Evolutionary conservation across 2,329 filamentous ascomycete genomes (phyloP).

Genomic region (Ophiobolus disseminans): DNA sequence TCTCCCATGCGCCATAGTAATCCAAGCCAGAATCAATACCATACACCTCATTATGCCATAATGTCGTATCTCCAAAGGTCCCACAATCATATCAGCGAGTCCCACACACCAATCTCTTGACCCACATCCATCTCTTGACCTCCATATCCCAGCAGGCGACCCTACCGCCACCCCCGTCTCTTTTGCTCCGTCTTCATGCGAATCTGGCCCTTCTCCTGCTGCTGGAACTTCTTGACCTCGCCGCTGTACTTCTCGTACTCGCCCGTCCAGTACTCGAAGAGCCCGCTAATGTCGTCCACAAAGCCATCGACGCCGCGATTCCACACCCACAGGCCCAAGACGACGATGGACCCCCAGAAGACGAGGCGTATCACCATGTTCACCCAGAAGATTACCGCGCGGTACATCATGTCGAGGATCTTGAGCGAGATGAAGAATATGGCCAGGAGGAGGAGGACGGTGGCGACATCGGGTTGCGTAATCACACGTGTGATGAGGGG

Average conservation of each 20-base stretch:
- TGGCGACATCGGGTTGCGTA: constrained; percentile 55
- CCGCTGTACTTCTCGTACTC: constrained; percentile 48
- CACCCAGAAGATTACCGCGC: constrained; percentile 79
- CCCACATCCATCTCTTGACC: background rate
- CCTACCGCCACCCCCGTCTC: constrained; percentile 19
- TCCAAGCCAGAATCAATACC: background rate
- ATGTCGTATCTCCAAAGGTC: background rate
- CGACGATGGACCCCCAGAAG: constrained; percentile 68
- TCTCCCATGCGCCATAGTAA: constrained; percentile 2
- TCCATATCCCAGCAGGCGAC: background rate
- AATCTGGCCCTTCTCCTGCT: constrained; percentile 35
- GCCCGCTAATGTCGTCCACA: constrained; percentile 61
- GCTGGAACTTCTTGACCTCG: constrained; percentile 36
- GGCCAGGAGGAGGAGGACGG: constrained; percentile 64
- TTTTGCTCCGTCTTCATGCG: constrained; percentile 28
- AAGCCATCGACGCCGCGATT: constrained; percentile 69
- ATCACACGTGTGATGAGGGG: constrained; percentile 38
- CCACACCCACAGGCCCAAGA: constrained; percentile 64
- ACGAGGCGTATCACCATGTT: constrained; percentile 67
- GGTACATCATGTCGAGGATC: constrained; percentile 72
- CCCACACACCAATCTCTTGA: background rate
- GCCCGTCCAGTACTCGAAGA: constrained; percentile 47
- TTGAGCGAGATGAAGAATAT: constrained; percentile 69
- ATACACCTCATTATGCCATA: background rate
- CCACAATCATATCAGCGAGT: background rate